A percentile compares a stretch with the other conserved stretches of the same genome.
Evolutionary conservation across 2,329 filamentous ascomycete genomes (phyloP).

Genomic region (Aureobasidium leucospermi): DNA sequence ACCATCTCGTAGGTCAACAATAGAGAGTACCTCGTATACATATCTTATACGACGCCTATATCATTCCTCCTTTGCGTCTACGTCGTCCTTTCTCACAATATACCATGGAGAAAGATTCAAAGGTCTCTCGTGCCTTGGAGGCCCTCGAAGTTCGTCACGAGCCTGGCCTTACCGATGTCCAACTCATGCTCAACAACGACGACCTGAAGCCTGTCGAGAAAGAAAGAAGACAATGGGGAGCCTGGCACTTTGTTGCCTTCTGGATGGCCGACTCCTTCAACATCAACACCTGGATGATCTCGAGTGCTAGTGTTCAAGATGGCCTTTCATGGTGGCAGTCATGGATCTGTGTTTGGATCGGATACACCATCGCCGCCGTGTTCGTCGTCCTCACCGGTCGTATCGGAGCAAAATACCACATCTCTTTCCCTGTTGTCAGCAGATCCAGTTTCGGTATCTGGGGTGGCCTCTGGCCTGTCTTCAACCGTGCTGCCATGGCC

Average conservation of each 20-base stretch:
- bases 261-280: conserved; percentile 83
- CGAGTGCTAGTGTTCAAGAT: conserved; percentile 71
- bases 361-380: conserved; percentile 67
- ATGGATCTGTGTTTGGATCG: conserved; percentile 47
- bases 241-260: conserved; percentile 79
- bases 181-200: conserved; percentile 81
- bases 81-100: background rate
- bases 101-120: conserved; percentile 15
- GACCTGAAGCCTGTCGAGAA: conserved; percentile 57
- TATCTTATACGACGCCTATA: background rate
- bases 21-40: conserved; percentile 16
- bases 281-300: conserved; percentile 61
- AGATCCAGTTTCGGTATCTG: conserved; percentile 80
- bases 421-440: conserved; percentile 76
- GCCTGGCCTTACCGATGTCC: conserved; percentile 67
- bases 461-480: conserved; percentile 81
- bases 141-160: conserved; percentile 44
- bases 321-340: conserved; percentile 46
- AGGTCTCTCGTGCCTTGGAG: conserved; percentile 35
- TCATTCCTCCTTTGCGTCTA: background rate
- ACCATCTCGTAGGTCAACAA: background rate
- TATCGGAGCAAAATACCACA: conserved; percentile 80
- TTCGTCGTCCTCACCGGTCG: conserved; percentile 75
- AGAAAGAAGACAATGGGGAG: conserved; percentile 71
- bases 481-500: conserved; percentile 79